Base-by-base conservation (phyloP, 2,329 filamentous ascomycete species). In the Colletotrichum trifolii region DNA sequence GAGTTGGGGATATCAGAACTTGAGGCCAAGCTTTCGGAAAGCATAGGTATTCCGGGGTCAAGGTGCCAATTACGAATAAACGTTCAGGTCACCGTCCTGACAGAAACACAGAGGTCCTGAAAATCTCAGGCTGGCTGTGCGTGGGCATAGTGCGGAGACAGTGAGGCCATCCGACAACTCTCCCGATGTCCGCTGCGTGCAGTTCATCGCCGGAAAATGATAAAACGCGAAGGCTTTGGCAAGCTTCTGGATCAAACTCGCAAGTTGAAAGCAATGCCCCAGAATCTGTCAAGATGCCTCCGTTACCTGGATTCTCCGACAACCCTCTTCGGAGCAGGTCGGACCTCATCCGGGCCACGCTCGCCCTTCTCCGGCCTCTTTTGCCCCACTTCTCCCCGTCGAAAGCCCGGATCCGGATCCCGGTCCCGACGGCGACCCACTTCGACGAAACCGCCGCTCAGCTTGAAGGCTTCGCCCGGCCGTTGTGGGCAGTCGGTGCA, bases 371-470 rank as follows among this genome's bases (percentile, higher is more conserved):
- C 0, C 64, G 54, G 7, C 78, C 78, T 0, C 69, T 80, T 1
- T 52, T 67, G 0, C 57, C 57, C 3, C 76, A 78, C 68, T 75
- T 75, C 50, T 82, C 79, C 0, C 64, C 72, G 1, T 68, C 56
- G 0, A 70, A 73, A 10, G 79, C 76, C 3, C 73, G 78, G 1
- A 74, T 83, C 8, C 72, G 73, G 8, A 52, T 83, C 2, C 75
- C 78, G 0, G 63, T 75, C 1, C 71, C 72, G 0, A 80, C 80
- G 1, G 80, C 72, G 2, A 73, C 80, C 0, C 75, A 78, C 43
- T 83, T 83, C 45, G 79, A 81, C 60, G 81, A 83, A 50, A 70
- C 69, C 0, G 79, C 81, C 1, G 81, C 81, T 0, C 79, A 82
- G 62, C 70, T 83, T 0, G 81, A 83, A 54, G 81, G 81, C 0